Evolutionary conservation across 805 yeast genomes (phyloP), one percentile per base, ranked within the genome.

Genomic region (Crinitomyces ghanaensis): DNA sequence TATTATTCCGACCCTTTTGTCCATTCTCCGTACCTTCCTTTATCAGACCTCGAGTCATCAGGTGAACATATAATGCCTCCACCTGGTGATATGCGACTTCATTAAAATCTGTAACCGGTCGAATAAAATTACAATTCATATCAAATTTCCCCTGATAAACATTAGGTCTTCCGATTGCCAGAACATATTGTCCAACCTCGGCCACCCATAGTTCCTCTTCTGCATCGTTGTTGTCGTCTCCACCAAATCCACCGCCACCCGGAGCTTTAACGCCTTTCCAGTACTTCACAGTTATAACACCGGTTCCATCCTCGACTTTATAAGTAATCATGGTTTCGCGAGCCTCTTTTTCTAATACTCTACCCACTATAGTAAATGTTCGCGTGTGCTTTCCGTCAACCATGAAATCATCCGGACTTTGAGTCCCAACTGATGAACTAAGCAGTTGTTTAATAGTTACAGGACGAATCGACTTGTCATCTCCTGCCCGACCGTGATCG

Each of bases 221-320:
- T 14, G 29, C 38, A 35, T 54, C 53, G 35, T 54, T 52, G 74
- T 17, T 19, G 19, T 30, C 33, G 15, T 18, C 29, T n/a, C 18
- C 30, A 14, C 34, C 43, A 13, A 21, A 32, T 11, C 15, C 24
- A 19, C 28, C n/a, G 7, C 30, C 26, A 22, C 44, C 39, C 20
- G 36, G 45, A 6, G 19, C 5, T 11, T 8, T 8, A 6, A 7
- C 27, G 35, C 57, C 54, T 41, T 51, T 53, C 75, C 79, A 74
- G 37, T 64, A 60, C 36, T 70, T 60, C 36, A 74, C 61, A n/a
- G 70, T 72, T 9, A 68, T 51, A 1, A 62, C 45, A 2, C 82
- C 82, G 1, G 85, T 74, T 9, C 83, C 80, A 51, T 78, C 86
- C 46, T 75, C 82, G 7, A 78, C 44, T 9, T 68, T 62, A 36